These are phyloP conservation scores for Candida argentea DNA, from an alignment of 805 yeast genomes.

Conservation along the genomic window DNA sequence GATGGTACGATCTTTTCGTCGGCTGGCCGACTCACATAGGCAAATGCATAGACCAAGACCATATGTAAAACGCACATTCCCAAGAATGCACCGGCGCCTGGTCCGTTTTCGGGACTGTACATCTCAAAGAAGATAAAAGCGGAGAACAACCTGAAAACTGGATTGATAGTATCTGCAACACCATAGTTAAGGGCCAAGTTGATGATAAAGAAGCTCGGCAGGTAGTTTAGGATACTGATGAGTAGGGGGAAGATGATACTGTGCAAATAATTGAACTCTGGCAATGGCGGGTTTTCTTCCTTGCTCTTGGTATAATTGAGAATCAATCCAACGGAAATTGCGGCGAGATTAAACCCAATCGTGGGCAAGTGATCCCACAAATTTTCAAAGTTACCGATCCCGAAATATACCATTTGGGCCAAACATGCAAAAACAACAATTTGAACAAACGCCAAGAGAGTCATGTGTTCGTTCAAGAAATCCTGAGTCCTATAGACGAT, in stretches of 20 bases:
- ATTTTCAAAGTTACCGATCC: slow-evolving; percentile 8
- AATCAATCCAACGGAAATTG: slow-evolving; percentile 19
- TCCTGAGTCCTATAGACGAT: slow-evolving; percentile 25
- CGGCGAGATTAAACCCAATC: slow-evolving; percentile 25
- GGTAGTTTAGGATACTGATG: slow-evolving; percentile 12
- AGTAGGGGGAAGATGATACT: slow-evolving; percentile 23
- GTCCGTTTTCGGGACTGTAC: slow-evolving; percentile 15
- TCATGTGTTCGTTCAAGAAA: slow-evolving; percentile 24
- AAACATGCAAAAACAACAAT: slow-evolving; percentile 19
- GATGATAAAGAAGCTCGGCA: slow-evolving; percentile 15
- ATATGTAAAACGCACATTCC: slow-evolving; percentile 16
- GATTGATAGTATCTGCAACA: slow-evolving; percentile 19
- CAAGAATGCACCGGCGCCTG: slow-evolving; percentile 12
- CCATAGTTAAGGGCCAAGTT: slow-evolving; percentile 29
- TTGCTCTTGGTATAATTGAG: slow-evolving; percentile 15
- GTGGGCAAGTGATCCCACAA: slow-evolving; percentile 10
- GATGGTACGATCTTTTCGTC: slow-evolving; percentile 9
- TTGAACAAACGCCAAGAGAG: slow-evolving; percentile 21
- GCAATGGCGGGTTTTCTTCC: slow-evolving; percentile 13
- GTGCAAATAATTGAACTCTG: slow-evolving; percentile 29
- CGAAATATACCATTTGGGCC: slow-evolving; percentile 19
- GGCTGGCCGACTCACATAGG: slow-evolving; percentile 18
- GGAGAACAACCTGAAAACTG: slow-evolving; percentile 17
- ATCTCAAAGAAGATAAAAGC: slow-evolving; percentile 22
- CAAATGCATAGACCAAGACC: slow-evolving; percentile 14